Percentiles rank a stretch among this genome's conserved stretches.
Conservation (phyloP, 2,329 filamentous ascomycete genomes). For the Colletotrichum agaves region DNA sequence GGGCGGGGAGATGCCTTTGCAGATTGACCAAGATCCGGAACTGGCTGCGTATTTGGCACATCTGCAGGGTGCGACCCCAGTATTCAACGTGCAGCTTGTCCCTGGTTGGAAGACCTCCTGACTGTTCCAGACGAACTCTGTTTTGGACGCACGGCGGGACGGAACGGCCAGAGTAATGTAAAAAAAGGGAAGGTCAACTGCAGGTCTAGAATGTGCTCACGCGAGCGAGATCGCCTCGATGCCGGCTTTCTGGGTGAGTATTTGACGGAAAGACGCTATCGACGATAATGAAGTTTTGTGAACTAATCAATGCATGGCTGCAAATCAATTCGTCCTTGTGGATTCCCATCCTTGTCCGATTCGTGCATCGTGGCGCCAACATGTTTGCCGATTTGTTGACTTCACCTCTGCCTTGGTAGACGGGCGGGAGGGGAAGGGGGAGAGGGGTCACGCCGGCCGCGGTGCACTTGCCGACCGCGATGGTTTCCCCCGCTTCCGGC, state of each 20-base stretch:
- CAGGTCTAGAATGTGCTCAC: background rate
- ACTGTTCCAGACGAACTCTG: background rate
- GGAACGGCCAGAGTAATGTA: background rate
- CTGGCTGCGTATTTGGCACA: constrained; percentile 77
- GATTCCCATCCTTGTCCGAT: background rate
- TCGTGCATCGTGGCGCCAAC: constrained; percentile 7
- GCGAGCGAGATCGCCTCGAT: background rate
- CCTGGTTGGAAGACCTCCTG: constrained; percentile 35
- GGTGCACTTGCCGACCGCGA: background rate
- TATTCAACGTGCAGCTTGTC: constrained; percentile 55
- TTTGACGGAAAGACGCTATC: background rate
- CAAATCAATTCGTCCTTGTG: background rate
- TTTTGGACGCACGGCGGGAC: background rate
- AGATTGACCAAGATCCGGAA: constrained; percentile 77
- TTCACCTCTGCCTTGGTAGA: constrained; percentile 10
- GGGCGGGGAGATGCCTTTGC: constrained; percentile 70
- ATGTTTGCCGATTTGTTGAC: background rate
- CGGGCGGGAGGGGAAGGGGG: constrained; percentile 11
- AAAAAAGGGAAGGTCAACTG: background rate
- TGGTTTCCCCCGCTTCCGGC: constrained; percentile 30
- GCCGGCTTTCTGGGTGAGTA: background rate
- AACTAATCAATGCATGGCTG: background rate
- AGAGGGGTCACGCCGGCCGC: constrained; percentile 11
- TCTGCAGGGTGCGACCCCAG: constrained; percentile 59
- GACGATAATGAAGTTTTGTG: background rate